Base-by-base conservation (phyloP, 148 eudicot genomes). In the Nepenthes mirabilis region DNA sequence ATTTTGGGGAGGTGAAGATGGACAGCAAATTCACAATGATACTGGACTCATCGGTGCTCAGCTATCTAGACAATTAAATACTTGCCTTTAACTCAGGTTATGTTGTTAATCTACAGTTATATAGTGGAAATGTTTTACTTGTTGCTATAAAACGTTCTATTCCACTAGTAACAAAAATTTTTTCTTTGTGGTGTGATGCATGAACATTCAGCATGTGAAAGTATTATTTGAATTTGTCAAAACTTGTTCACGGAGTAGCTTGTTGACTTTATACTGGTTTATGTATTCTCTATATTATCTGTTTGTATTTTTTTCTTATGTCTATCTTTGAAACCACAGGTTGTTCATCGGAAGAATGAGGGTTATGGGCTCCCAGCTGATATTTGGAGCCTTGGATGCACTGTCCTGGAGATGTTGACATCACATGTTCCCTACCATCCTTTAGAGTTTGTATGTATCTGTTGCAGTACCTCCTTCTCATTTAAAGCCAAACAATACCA, bases 381-480 rank as follows among this genome's bases (percentile, higher is more conserved):
- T 79, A 90, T 90, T 52, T 90, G 95, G 97, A 90, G 97, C 74
- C 95, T 90, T 61, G 97, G 97, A 35, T 90, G 97, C 74, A 87
- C 95, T 2, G 95, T 90, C 49, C 65, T 90, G 60, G 97, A 90
- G 87, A 90, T 90, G 95, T 76, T 85, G 62, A 87, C 91, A 9
- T 63, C 79, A 52, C 76, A 75, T 53, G 74, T 90, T 65, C 97
- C 97, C 7, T 90, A 90, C 65, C 49, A 68, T 70, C 79, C 80
- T 71, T 59, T 81, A 47, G 95, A 87, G 67, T 55, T 65, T 49
- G 97, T 90, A 74, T 13, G 97, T 73, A 33, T 13, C 55, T 57
- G 9, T 33, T 63, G 37, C 60, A 57, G 23, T 23, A 23, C 23
- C 23, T 23, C 23, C 23, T 23, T 23, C 23, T 40, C 23, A 23